phyloP scores from a whole-genome alignment of 805 yeast genomes.

The Clavispora carvajalis region DNA sequence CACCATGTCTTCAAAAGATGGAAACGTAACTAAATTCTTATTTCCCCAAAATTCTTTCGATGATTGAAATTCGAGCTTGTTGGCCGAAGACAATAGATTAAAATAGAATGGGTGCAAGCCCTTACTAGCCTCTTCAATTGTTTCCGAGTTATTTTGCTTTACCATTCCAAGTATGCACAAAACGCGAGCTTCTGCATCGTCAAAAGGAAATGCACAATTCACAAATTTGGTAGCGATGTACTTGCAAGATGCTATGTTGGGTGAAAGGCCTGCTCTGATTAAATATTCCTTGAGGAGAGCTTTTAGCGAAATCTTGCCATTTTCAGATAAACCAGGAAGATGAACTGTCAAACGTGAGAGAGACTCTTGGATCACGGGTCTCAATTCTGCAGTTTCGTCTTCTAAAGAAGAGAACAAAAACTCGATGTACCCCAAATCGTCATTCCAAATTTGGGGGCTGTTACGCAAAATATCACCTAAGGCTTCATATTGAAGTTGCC shows the following conservation, averaged over 20 bases:
- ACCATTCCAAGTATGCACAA: slow-evolving; percentile 64
- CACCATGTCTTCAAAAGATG: slow-evolving; percentile 44
- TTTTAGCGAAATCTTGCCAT: slow-evolving; percentile 40
- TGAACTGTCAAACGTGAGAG: slow-evolving; percentile 54
- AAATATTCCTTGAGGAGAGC: slow-evolving; percentile 30
- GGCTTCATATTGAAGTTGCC: slow-evolving; percentile 72
- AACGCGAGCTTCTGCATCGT: slow-evolving; percentile 61
- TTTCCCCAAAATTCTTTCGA: slow-evolving; percentile 42
- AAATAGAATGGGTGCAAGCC: slow-evolving; percentile 87
- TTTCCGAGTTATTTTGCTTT: slow-evolving; percentile 57
- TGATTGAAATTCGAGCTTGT: slow-evolving; percentile 37
- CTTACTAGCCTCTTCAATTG: slow-evolving; percentile 69
- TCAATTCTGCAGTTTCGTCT: slow-evolving; percentile 57
- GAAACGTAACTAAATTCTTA: slow-evolving; percentile 43
- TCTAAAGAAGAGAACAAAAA: slow-evolving; percentile 69
- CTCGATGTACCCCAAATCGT: slow-evolving; percentile 48
- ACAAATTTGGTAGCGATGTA: slow-evolving; percentile 62
- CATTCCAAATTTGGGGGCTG: slow-evolving; percentile 34
- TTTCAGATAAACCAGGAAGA: slow-evolving; percentile 34
- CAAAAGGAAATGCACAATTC: slow-evolving; percentile 59
- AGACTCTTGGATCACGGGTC: slow-evolving; percentile 67
- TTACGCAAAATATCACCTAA: slow-evolving; percentile 60
- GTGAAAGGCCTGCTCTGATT: slow-evolving; percentile 17
- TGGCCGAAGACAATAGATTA: slow-evolving; percentile 43
- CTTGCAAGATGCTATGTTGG: slow-evolving; percentile 31